A percentile compares a stretch with the other conserved stretches of the same genome.
These are phyloP conservation scores for Ganoderma leucocontextum DNA, from an alignment of 1,284 basidiomycete species.

Conservation along the genomic window DNA sequence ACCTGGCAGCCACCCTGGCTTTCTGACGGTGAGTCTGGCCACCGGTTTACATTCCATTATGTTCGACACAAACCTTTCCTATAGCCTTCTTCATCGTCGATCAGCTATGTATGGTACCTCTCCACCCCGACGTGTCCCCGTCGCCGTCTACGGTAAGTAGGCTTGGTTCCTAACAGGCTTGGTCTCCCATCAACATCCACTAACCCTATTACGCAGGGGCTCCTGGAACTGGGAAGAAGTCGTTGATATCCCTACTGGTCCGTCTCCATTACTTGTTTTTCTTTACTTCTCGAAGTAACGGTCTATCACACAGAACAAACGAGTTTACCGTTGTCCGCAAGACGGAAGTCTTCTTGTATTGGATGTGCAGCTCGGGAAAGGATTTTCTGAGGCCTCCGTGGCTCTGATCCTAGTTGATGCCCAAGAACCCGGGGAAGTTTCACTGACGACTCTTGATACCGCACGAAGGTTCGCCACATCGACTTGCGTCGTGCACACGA, in stretches of 20 bases:
- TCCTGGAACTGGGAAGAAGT: conserved; percentile 12
- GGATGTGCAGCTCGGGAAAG: not conserved
- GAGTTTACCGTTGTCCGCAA: not conserved
- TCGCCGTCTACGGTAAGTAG: conserved; percentile 3
- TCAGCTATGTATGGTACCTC: not conserved
- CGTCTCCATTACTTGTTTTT: not conserved
- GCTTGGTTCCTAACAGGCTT: not conserved
- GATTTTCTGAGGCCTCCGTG: not conserved
- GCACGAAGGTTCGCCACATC: not conserved
- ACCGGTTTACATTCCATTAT: not conserved
- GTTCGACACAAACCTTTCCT: not conserved
- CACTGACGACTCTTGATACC: not conserved
- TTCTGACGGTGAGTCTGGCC: too few species aligned
- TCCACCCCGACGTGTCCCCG: not conserved
- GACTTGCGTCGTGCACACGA: conserved; percentile 13
- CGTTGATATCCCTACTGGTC: conserved; percentile 11
- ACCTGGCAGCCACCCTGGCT: too few species aligned
- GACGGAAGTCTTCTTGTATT: conserved; percentile 4
- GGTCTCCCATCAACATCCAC: not conserved
- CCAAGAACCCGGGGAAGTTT: not conserved
- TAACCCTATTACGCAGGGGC: not conserved
- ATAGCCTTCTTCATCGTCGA: not conserved
- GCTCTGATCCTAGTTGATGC: conserved; percentile 12
- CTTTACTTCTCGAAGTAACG: not conserved
- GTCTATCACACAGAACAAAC: not conserved